Evolutionary conservation across 2,329 filamentous ascomycete species (phyloP), one percentile per base, ranked within the genome.

Genomic region (Hymenoscyphus repandus): DNA sequence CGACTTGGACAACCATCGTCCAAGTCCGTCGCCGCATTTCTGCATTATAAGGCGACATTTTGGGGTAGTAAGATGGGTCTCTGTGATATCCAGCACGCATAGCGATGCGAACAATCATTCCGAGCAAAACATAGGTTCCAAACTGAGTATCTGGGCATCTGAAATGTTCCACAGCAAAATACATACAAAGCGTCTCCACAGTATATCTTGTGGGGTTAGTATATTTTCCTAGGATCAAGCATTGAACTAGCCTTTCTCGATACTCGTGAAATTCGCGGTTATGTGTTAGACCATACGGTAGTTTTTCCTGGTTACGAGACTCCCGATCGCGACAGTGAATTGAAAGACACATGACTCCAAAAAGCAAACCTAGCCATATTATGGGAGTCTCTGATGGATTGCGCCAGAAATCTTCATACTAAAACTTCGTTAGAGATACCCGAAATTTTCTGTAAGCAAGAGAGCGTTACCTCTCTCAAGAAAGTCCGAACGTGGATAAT

Each of bases 1-100:
- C 84, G 34, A 84, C 72, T 59, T 83, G 79, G 20, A 72, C 66
- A 7, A 72, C 71, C 54, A 78, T 68, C 50, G 74, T 73, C 78
- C 78, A 80, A 59, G 75, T 65, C 51, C 82, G 71, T 30, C 81
- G 72, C 54, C 82, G 73, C 79, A 86, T 90, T 66, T 80, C 77
- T 11, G 73, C 74, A 45, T 78, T 70, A 50, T 75, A 80, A 0
- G 73, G 65, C 1, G 73, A 69, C 22, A 80, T 71, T 41, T 69
- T 70, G 5, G 72, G 69, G 32, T 46, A 48, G 58, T 73, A 72
- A 60, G 66, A 70, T 2, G 77, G 72, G 55, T 81, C 78, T 20
- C 78, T 72, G 57, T 80, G 78, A 13, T 79, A 67, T 13, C 78
- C 78, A 74, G 79, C 77, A 59, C 77, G 77, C 50, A 81, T 66